Evolutionary conservation across 2,329 filamentous ascomycete species (phyloP), one percentile per base, ranked within the genome.

Genomic region (Phaeophleospora eucalypticola): DNA sequence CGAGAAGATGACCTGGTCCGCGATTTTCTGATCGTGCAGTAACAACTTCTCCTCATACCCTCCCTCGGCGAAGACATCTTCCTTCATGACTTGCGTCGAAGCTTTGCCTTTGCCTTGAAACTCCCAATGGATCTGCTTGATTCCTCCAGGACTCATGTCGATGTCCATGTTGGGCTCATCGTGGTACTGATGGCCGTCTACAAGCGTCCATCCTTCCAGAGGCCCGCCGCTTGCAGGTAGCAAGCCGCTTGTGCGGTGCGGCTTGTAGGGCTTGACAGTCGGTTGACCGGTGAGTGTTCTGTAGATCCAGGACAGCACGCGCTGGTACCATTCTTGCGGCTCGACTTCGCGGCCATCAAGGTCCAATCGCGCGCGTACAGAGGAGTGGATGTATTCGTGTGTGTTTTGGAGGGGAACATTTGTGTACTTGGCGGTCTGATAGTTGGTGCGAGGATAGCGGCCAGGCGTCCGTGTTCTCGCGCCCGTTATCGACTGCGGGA

Each of bases 341-440:
- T 65, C 63, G 14, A 62, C 54, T 32, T 49, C 58, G 10, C 56
- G 43, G 17, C 61, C 65, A 12, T 56, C 61, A n/a, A 63, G 51
- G 34, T 66, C 62, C 29, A 66, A 62, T 4, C 65, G 60, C 7
- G 58, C 58, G 9, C 65, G 58, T 1, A 65, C 63, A 1, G 62
- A 67, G 18, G 65, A 60, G 46, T 68, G 65, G 18, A 68, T 62
- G 18, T 52, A 57, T 45, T 68, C 65, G 24, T 63, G 55, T 3
- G 65, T 68, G 41, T 62, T 56, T 16, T 52, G 42, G 15, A 66
- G 54, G 9, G 61, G 48, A 6, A 46, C 45, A 3, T 32, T 42
- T 1, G 52, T 54, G 14, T 48, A 48, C 3, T 51, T 53, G 9
- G 61, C 62, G 1, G 57, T 62, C 14, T 58, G 51, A 38, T 60